Conservation (phyloP, 202 grass and related monocot genomes). For the Panicum virgatum region DNA sequence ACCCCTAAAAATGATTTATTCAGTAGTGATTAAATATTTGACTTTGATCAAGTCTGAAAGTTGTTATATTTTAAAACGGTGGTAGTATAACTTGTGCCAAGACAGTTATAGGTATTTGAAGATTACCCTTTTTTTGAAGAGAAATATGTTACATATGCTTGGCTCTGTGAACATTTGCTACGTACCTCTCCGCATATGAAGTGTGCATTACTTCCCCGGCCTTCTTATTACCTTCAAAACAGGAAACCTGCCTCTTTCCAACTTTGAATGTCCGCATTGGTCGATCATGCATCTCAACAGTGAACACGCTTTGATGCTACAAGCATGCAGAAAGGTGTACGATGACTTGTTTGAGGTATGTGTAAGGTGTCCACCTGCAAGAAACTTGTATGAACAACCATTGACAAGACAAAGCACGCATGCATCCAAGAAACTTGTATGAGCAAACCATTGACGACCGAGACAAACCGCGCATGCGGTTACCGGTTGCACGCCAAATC, state of each 20-base stretch:
- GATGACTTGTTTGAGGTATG: background rate
- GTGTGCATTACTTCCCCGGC: background rate
- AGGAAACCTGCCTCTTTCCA: background rate
- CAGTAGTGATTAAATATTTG: too few species aligned
- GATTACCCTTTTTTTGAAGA: too few species aligned
- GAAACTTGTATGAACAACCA: slow-evolving; percentile 29
- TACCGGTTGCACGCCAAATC: slow-evolving; percentile 39
- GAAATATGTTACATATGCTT: too few species aligned
- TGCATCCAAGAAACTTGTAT: slow-evolving; percentile 11
- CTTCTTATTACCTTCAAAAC: background rate
- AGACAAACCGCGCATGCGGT: background rate
- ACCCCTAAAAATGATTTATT: too few species aligned
- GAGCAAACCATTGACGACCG: slow-evolving; percentile 14
- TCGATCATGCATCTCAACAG: slow-evolving; percentile 9
- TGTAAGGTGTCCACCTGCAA: slow-evolving; percentile 11
- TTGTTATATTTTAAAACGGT: too few species aligned
- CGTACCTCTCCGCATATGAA: too few species aligned
- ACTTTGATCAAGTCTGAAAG: too few species aligned
- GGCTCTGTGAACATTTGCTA: too few species aligned
- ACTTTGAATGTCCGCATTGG: background rate
- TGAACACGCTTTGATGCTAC: background rate
- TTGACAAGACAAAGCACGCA: slow-evolving; percentile 1
- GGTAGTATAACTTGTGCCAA: too few species aligned
- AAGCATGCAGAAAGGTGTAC: background rate
- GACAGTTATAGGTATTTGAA: too few species aligned